A percentile compares a stretch with the other conserved stretches of the same genome.
Conservation (phyloP, 2,329 filamentous ascomycete species). For the Ceratocystis smalleyi region DNA sequence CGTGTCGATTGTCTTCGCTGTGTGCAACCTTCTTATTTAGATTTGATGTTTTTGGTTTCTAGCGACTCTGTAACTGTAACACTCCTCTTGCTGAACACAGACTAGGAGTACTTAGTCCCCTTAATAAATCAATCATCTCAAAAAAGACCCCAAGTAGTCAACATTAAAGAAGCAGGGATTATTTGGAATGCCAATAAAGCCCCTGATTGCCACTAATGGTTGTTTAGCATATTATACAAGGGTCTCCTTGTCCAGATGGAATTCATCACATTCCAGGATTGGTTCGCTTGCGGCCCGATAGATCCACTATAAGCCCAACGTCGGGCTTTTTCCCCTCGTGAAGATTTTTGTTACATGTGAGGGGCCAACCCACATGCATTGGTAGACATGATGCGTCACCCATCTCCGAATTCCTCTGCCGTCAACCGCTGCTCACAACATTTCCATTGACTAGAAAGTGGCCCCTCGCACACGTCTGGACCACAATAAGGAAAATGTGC, state of each 20-base stretch:
- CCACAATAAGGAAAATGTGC: no score
- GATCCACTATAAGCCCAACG: background rate
- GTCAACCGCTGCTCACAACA: background rate
- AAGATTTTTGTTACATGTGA: background rate
- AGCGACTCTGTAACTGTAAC: background rate
- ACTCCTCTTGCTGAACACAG: background rate
- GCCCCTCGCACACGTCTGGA: no score
- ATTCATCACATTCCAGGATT: background rate
- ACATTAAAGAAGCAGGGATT: background rate
- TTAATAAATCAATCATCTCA: background rate
- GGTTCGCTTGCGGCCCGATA: background rate
- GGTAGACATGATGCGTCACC: background rate
- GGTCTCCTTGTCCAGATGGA: background rate
- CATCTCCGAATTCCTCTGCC: background rate
- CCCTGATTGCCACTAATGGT: background rate
- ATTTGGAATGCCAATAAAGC: background rate
- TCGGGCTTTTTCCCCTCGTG: background rate
- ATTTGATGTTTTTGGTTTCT: background rate
- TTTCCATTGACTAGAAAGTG: no score
- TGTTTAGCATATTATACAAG: background rate
- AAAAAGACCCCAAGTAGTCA: background rate
- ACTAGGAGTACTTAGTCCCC: background rate
- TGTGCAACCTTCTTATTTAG: slow-evolving; percentile 7
- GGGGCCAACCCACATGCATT: background rate
- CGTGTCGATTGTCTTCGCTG: slow-evolving; percentile 3